These are phyloP conservation scores for Dianthus caryophyllus DNA, from an alignment of 148 eudicot species.

Conservation along the genomic window DNA sequence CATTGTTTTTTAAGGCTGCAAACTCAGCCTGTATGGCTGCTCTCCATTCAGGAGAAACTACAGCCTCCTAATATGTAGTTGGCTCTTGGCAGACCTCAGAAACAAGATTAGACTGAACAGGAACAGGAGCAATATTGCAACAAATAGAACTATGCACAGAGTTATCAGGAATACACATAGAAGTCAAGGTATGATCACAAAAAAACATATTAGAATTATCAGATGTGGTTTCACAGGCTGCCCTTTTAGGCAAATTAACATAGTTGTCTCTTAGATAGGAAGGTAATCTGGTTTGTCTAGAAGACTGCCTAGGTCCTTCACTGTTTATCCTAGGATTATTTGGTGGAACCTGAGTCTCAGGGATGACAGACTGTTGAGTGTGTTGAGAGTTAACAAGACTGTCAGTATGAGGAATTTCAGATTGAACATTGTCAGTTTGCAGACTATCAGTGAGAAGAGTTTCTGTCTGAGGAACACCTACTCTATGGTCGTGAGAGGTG, in stretches of 20 bases:
- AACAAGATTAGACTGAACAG: background rate
- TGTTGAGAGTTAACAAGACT: too few relatives aligned
- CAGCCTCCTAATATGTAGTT: background rate
- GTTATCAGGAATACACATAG: background rate
- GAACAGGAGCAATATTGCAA: too few relatives aligned
- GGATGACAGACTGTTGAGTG: too few relatives aligned
- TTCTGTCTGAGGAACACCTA: background rate
- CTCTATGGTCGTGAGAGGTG: too few relatives aligned
- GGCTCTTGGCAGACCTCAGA: too few relatives aligned
- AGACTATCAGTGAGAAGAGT: too few relatives aligned
- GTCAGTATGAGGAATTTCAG: too few relatives aligned
- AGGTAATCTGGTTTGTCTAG: background rate
- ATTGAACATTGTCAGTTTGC: too few relatives aligned
- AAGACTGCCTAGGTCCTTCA: background rate
- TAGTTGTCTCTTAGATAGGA: background rate
- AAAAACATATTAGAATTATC: background rate
- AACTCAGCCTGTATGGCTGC: background rate
- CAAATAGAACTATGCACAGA: too few relatives aligned
- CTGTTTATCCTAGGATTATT: background rate
- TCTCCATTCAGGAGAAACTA: background rate
- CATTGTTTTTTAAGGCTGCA: background rate
- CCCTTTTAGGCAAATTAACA: background rate
- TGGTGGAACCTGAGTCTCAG: background rate
- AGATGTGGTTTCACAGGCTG: background rate
- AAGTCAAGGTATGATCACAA: background rate